phyloP scores from a whole-genome alignment of 768 basidiomycete genomes.

The Boletus insuetus region DNA sequence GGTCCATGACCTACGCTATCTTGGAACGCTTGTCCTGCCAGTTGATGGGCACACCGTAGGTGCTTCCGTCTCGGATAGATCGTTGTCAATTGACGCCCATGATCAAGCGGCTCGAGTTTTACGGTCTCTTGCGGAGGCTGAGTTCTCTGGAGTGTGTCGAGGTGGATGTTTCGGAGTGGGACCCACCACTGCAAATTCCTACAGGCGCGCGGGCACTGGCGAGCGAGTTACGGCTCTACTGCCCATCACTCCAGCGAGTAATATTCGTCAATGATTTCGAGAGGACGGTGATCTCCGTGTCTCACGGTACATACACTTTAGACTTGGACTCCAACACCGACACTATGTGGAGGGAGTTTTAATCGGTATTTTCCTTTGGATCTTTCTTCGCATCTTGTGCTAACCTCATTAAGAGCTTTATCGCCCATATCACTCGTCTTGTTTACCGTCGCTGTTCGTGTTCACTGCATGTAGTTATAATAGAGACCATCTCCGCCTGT shows the following conservation, averaged over 20 bases:
- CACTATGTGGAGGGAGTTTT: slow-evolving; percentile 33
- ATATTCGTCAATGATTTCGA: slow-evolving; percentile 68
- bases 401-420: slow-evolving; percentile 3
- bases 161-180: slow-evolving; percentile 65
- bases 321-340: slow-evolving; percentile 28
- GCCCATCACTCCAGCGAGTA: slow-evolving; percentile 46
- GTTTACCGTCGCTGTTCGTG: slow-evolving; percentile 13
- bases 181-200: slow-evolving; percentile 50
- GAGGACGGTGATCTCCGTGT: slow-evolving; percentile 44
- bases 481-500: slow-evolving; percentile 9
- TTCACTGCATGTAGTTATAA: slow-evolving; percentile 17
- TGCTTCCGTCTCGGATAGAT: slow-evolving; percentile 15
- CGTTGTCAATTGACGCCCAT: slow-evolving; percentile 1
- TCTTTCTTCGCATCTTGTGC: background rate
- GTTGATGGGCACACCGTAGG: slow-evolving; percentile 37
- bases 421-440: slow-evolving; percentile 1
- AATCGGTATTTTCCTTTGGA: slow-evolving; percentile 14
- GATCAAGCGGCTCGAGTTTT: slow-evolving; percentile 57
- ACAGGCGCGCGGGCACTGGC: slow-evolving; percentile 57
- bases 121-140: slow-evolving; percentile 55
- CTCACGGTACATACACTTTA: slow-evolving; percentile 29
- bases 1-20: slow-evolving; percentile 47
- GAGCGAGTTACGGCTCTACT: slow-evolving; percentile 60
- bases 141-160: slow-evolving; percentile 53
- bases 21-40: slow-evolving; percentile 65